Conservation (phyloP, 495 filamentous ascomycete genomes). For the Penicillium coffeae region DNA sequence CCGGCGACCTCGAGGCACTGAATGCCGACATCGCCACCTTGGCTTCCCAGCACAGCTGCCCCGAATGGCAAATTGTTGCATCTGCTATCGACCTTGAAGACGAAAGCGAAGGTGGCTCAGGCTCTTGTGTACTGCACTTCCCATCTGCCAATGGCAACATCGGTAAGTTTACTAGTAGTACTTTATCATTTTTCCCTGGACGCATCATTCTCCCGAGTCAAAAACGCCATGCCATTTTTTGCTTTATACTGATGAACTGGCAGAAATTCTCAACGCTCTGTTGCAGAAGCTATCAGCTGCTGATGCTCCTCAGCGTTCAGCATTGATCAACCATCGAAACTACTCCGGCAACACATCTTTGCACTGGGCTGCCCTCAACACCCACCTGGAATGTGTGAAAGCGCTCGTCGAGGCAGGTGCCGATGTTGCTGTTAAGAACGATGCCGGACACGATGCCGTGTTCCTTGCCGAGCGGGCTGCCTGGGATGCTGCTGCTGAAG, state of each 20-base stretch:
- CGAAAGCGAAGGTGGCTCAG: constrained; percentile 55
- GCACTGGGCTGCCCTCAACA: constrained; percentile 89
- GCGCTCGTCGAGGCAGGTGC: constrained; percentile 68
- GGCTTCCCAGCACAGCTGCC: constrained; percentile 47
- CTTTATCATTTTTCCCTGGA: background rate
- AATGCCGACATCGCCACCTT: constrained; percentile 55
- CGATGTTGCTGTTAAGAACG: constrained; percentile 68
- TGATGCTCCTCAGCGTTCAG: constrained; percentile 18
- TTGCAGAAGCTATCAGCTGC: constrained; percentile 37
- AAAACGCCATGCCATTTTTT: background rate
- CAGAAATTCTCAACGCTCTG: constrained; percentile 50
- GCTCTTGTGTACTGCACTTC: constrained; percentile 68
- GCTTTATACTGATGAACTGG: too few species aligned
- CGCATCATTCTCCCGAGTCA: background rate
- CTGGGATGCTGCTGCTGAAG: constrained; percentile 31
- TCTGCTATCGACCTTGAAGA: constrained; percentile 65
- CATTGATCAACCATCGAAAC: constrained; percentile 66
- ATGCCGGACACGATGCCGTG: constrained; percentile 78
- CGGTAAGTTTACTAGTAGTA: constrained; percentile 46
- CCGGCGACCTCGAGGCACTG: constrained; percentile 69
- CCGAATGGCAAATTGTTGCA: constrained; percentile 54
- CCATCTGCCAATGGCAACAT: constrained; percentile 82
- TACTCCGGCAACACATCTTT: constrained; percentile 80
- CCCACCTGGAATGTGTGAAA: constrained; percentile 77
- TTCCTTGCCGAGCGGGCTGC: constrained; percentile 74